Base-by-base conservation (phyloP, 179 eudicot genomes). In the Beta lomatogona region DNA sequence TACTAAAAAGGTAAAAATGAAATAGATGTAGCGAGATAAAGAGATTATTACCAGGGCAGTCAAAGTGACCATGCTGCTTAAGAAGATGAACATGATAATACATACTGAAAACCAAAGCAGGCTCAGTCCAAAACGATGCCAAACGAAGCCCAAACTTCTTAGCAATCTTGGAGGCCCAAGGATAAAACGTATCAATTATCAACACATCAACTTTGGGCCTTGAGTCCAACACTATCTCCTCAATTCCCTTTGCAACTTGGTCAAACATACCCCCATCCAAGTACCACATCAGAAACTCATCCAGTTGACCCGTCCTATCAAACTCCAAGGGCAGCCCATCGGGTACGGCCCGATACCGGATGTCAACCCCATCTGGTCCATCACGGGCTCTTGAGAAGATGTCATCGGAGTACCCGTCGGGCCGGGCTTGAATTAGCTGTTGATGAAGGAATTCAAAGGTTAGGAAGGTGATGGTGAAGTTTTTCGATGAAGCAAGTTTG, bases 391-490 rank as follows among this genome's bases (percentile, higher is more conserved):
- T 85, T 4, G 85, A 64, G 57, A 93, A 90, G 61, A 88, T 80
- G 84, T 92, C 93, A 2, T 21, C 45, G 25, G 54, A 78, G 22
- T 13, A 3, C 31, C n/a, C 31, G 31, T 0, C 6, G 8, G 70
- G 44, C 41, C 21, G 50, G 52, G 92, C 83, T 59, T 59, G 74
- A 46, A 87, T 73, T 21, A 92, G 84, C 13, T 83, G 83, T 73
- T 89, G 88, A 82, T 94, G 92, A 65, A 89, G 58, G 57, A 71
- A 80, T 6, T 91, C 88, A 55, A 89, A 89, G 91, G 87, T 89
- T 78, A 95, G 48, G 87, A 93, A 94, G 25, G 98, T 95, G 83
- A 94, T 82, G 45, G 90, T 89, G 85, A 93, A 87, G 72, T 91
- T 92, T 12, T 75, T 82, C 7, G 91, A 87, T 5, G 77, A 75